A percentile compares a stretch with the other conserved stretches of the same genome.
Conservation (phyloP, 129 eudicot species). For the Scalesia atractyloides region DNA sequence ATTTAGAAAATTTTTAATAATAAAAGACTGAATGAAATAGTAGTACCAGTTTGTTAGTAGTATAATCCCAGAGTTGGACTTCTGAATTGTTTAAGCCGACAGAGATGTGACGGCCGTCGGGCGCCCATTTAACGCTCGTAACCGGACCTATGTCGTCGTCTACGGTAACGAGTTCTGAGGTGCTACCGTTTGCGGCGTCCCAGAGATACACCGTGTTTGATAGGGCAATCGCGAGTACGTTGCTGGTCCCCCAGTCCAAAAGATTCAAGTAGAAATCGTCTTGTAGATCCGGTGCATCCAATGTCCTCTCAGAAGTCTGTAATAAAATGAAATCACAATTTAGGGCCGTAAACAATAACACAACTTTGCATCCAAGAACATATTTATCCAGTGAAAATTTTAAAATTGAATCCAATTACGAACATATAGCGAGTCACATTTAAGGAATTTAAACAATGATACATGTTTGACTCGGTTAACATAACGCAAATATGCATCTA, state of each 20-base stretch:
- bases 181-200: constrained; percentile 68
- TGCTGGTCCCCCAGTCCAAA: constrained; percentile 3
- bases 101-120: constrained; percentile 75
- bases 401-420: no score
- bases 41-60: constrained; percentile 58
- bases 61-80: constrained; percentile 83
- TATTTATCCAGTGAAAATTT: not conserved
- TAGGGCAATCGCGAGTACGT: not conserved
- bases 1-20: not conserved
- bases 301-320: constrained; percentile 83
- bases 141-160: constrained; percentile 72
- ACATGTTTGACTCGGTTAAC: no score
- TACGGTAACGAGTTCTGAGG: constrained; percentile 65
- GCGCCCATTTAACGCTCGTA: constrained; percentile 35
- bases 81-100: constrained; percentile 70
- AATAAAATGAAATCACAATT: constrained; percentile 1
- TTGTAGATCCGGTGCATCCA: constrained; percentile 79
- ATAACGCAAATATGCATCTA: no score
- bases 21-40: not conserved
- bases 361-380: not conserved
- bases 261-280: constrained; percentile 70
- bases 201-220: constrained; percentile 59
- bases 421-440: no score
- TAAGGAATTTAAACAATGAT: no score
- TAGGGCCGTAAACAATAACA: not conserved